Base-by-base conservation (phyloP, 345 rosid genomes). In the Cardamine occulta region DNA sequence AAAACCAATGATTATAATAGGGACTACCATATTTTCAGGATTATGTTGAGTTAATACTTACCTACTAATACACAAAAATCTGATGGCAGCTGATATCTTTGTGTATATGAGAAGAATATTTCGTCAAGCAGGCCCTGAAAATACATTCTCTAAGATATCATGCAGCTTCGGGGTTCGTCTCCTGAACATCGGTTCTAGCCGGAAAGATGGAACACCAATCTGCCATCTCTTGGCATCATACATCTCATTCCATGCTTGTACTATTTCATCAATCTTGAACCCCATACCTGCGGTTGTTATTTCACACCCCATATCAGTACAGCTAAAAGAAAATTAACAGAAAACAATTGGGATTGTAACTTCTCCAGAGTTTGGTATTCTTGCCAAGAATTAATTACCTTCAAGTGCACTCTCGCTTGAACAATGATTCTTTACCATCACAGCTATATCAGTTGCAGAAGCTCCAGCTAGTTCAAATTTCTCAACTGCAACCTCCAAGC, bases 241-340 rank as follows among this genome's bases (percentile, higher is more conserved):
- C 98, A 93, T 93, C 75, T 95, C 99, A 83, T 90, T 95, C 98
- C 99, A 95, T 45, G 99, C 99, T 84, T 90, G 94, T 52, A 95
- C 94, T 68, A 95, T 91, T 81, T 95, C 99, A 67, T 93, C 97
- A 53, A 95, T 88, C 85, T 93, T 90, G 88, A 93, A 95, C 54
- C 98, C 97, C 83, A 91, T 79, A 82, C 91, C 96, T 84, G 84
- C 70, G 10, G 40, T 63, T 44, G 62, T 61, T 70, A 76, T 40
- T 15, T 29, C 69, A 75, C 47, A 63, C 55, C 17, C 19, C 34
- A 53, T 45, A 45, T 34, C 55, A 15, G 9, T 45, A 7, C 7
- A 18, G 29, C 24, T 23, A 51, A 49, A 11, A 35, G 2, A 42
- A 53, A 51, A 26, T 15, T 4, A 42, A 56, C 61, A 40, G 21